Base-by-base conservation (phyloP, 2,329 filamentous ascomycete species). In the Aspergillus cejpii region DNA sequence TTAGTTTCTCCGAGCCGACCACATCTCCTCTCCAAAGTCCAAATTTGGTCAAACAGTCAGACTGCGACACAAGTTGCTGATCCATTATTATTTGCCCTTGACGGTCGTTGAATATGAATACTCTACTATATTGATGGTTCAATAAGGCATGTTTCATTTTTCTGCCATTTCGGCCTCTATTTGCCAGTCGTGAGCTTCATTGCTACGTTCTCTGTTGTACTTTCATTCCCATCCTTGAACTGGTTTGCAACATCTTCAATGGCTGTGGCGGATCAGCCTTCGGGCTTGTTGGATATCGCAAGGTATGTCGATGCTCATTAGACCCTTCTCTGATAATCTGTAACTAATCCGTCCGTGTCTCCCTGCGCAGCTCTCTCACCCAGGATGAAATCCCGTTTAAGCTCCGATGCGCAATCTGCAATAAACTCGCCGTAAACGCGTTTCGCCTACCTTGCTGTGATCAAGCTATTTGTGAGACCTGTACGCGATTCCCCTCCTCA, bases 381-480 rank as follows among this genome's bases (percentile, higher is more conserved):
- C 80, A 85, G 53, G 87, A 91, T 58, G 87, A 92, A 51, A 89
- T 96, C 46, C 92, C 92, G n/a, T 88, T 90, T 60, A 96, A 95
- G 75, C 78, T 98, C 52, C 85, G 90, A 69, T 98, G 92, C 74
- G 88, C 88, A 41, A 87, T 88, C 57, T 98, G 92, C 71, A 92
- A 85, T 71, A 89, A 87, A 66, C 76, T 97, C 47, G 90, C 89
- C 23, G 74, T 94, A 53, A 94, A 96, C 64, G 87, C 91, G 6
- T 94, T 88, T 65, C 86, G 90, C 52, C 75, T 96, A 21, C 87
- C 90, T 1, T 98, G 92, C 70, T 98, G 92, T 67, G 92, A 96
- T 62, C 91, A 94, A 63, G 84, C 86, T 31, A 94, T 97, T 47
- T 97, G 92, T 74, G 85, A 91, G 62, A 78, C 75, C 53, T 98